A percentile compares a stretch with the other conserved stretches of the same genome.
Conservation (phyloP, 441 rosid species). For the Mallotus japonicus region DNA sequence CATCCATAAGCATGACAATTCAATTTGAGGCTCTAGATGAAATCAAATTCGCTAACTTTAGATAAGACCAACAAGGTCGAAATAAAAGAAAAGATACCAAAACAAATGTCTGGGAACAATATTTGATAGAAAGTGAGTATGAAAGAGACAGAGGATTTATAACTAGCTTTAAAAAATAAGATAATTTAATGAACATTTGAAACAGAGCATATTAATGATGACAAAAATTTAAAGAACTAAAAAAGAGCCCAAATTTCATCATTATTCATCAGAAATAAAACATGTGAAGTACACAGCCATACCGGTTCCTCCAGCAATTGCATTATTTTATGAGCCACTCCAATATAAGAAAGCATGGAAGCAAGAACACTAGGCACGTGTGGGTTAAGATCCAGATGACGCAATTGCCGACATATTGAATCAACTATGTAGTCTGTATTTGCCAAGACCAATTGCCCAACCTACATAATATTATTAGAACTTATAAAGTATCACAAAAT, state of each 20-base stretch:
- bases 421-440: constrained; percentile 93
- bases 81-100: neutral
- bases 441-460: constrained; percentile 80
- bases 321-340: constrained; percentile 75
- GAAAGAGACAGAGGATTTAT: neutral
- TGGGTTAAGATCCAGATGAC: constrained; percentile 89
- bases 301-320: constrained; percentile 97
- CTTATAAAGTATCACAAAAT: constrained; percentile 16
- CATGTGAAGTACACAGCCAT: constrained; percentile 22
- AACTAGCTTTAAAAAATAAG: neutral
- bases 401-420: constrained; percentile 84
- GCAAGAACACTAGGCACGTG: constrained; percentile 93
- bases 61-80: neutral
- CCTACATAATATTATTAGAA: constrained; percentile 43
- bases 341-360: constrained; percentile 91
- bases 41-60: neutral
- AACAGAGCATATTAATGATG: neutral
- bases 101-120: neutral
- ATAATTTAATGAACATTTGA: constrained; percentile 8
- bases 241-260: neutral
- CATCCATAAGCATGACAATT: constrained; percentile 15
- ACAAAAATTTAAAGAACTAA: neutral
- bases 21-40: neutral
- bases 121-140: neutral
- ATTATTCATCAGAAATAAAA: constrained; percentile 1